Base-by-base conservation (phyloP, 2,329 filamentous ascomycete genomes). In the Sclerotinia sclerotiorum region DNA sequence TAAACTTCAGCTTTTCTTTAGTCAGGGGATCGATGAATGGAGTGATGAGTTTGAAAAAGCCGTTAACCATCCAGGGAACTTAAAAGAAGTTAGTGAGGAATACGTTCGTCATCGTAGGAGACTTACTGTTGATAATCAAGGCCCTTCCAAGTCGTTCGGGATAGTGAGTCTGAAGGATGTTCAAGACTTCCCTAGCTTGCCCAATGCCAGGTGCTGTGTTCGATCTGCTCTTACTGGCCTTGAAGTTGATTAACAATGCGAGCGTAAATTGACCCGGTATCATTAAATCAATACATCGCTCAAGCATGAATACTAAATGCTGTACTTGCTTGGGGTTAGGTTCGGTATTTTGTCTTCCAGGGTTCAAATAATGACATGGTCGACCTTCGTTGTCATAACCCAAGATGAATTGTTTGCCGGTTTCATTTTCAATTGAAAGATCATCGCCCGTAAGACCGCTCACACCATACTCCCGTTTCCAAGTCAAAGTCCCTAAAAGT, bases 1-100 rank as follows among this genome's bases (percentile, higher is more conserved):
- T 97, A 85, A 97, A 97, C 82, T 95, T 96, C 82, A 99, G 89
- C 84, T 99, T 99, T 77, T 95, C 89, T 69, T 91, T 88, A 13
- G 95, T 99, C 75, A 94, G 82, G 10, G 95, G 95, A 80, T 99
- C 95, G 81, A 99, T 97, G 81, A 99, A 97, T 51, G 94, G 93
- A 5, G 88, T 93, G 80, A 99, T 94, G 75, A 97, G 83, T 81
- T 97, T 97, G 85, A 98, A 97, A 85, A 99, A 99, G 63, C 91
- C 91, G 79, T 87, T 90, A 70, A 98, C 92, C 72, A 97, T 86
- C 88, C 92, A 97, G 0, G 94, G 94, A 61, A 97, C 92, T 94
- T 72, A 61, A 68, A 35, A 39, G 8, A 46, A 61, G 69, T 77
- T 65, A 77, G 70, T 35, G 57, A 10, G 54, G 39, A 61, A 19